These are phyloP conservation scores for Camelina sativa DNA, from an alignment of 345 rosid species.

Conservation along the genomic window DNA sequence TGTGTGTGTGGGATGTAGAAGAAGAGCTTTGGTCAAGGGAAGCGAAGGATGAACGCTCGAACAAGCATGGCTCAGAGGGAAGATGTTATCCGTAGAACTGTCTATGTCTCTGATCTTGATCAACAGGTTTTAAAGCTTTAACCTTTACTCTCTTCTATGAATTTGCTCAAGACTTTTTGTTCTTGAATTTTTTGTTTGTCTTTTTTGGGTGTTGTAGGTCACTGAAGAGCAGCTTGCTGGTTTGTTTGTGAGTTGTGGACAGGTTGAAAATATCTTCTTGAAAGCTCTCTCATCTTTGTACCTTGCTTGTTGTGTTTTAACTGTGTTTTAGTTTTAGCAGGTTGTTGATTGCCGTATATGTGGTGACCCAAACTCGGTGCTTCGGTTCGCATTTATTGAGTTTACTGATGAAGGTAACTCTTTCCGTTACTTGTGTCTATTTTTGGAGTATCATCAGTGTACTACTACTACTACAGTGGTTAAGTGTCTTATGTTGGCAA, in stretches of 20 bases:
- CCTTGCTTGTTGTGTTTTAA: constrained; percentile 30
- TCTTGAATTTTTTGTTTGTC: constrained; percentile 13
- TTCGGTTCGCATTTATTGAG: constrained; percentile 94
- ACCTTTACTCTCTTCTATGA: neutral
- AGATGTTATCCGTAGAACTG: constrained; percentile 83
- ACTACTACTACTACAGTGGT: neutral
- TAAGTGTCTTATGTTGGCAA: constrained; percentile 29
- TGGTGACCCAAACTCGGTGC: constrained; percentile 94
- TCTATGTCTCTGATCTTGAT: constrained; percentile 92
- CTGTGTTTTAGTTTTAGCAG: constrained; percentile 45
- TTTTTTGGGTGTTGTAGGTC: constrained; percentile 54
- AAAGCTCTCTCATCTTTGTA: constrained; percentile 2
- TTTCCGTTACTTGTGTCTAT: constrained; percentile 7
- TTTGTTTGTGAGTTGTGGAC: constrained; percentile 79
- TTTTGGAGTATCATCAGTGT: neutral
- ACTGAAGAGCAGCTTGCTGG: constrained; percentile 98
- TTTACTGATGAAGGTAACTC: constrained; percentile 83
- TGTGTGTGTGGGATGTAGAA: constrained; percentile 49
- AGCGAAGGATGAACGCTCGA: constrained; percentile 67
- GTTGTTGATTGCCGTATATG: constrained; percentile 97
- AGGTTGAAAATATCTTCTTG: constrained; percentile 54
- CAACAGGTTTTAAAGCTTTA: constrained; percentile 63
- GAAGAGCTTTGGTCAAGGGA: constrained; percentile 75
- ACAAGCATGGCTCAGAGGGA: constrained; percentile 92
- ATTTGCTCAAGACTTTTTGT: neutral